Evolutionary conservation across 2,329 filamentous ascomycete genomes (phyloP), one percentile per base, ranked within the genome.

Genomic region (Huntiella decipiens): DNA sequence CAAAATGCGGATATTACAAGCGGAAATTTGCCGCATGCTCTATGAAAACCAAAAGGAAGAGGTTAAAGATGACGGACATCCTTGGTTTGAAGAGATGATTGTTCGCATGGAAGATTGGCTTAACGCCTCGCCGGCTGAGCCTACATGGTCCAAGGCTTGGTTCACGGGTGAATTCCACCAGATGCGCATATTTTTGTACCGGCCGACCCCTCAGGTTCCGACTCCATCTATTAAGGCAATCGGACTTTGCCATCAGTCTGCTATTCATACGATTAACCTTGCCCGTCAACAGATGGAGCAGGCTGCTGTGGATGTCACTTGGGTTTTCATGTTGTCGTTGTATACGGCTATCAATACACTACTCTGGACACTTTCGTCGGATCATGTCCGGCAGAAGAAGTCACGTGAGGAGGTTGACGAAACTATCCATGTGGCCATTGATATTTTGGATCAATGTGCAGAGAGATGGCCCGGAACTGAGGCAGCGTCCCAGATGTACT

Each of bases 311-410:
- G 88, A 95, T 56, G 69, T 95, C 50, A 95, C 87, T 1, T 96
- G 88, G 88, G 79, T 94, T 38, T 94, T 94, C 56, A 75, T 93
- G 1, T 72, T 94, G 49, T 78, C 81, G 15, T 71, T 96, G 36
- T 95, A 92, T 63, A 91, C 92, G 76, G 78, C 83, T 4, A 71
- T 96, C 48, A 95, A 94, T 57, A 87, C 84, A 4, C 73, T 95
- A 43, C 70, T 98, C 1, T 98, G 91, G 91, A 77, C 82, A 1
- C 71, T 93, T 5, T 93, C 87, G 1, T 95, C 93, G 56, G 71
- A 79, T 3, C 81, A 88, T 52, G 78, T 96, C 17, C 79, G 91
- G 39, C 71, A 73, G 45, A 66, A 73, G 13, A 80, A 94, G 57
- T 60, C 71, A 3, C 74, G 78, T 15, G 77, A 85, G 38, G 79